phyloP scores from a whole-genome alignment of 257 asterid genomes.

The Solanum peruvianum region DNA sequence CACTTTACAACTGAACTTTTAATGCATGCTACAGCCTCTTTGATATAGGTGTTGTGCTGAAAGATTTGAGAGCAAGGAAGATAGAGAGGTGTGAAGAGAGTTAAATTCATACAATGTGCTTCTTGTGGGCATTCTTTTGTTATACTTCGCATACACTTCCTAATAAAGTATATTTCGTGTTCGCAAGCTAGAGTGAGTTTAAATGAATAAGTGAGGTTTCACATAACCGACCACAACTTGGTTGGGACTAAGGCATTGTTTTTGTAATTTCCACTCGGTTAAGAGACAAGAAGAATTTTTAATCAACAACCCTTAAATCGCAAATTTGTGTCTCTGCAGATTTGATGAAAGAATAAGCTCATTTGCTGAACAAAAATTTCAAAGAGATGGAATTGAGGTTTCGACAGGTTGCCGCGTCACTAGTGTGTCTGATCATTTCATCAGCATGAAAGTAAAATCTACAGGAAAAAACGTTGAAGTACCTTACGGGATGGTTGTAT shows the following conservation, averaged over 20 bases:
- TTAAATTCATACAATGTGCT: neutral
- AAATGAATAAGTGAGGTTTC: neutral
- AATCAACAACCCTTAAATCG: neutral
- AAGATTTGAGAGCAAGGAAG: neutral
- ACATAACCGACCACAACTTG: neutral
- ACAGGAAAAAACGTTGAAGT: slow-evolving; percentile 48
- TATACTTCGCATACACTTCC: neutral
- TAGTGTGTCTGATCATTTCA: slow-evolving; percentile 66
- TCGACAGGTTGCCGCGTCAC: slow-evolving; percentile 85
- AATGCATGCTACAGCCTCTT: neutral
- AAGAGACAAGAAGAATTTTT: neutral
- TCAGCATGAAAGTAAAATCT: slow-evolving; percentile 57
- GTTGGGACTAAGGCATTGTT: neutral
- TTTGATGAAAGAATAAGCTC: slow-evolving; percentile 92
- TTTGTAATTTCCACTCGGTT: neutral
- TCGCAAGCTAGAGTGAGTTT: neutral
- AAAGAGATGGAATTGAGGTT: slow-evolving; percentile 76
- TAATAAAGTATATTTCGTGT: neutral
- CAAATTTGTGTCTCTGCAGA: slow-evolving; percentile 28
- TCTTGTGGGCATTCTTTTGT: neutral
- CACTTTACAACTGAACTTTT: neutral
- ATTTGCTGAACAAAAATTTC: slow-evolving; percentile 82
- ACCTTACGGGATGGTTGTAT: slow-evolving; percentile 94
- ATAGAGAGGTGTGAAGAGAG: neutral
- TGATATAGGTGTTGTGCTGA: neutral